A percentile compares a stretch with the other conserved stretches of the same genome.
These are phyloP conservation scores for Yamadazyma pseudoaaseri DNA, from an alignment of 1,139 yeast species.

Conservation along the genomic window DNA sequence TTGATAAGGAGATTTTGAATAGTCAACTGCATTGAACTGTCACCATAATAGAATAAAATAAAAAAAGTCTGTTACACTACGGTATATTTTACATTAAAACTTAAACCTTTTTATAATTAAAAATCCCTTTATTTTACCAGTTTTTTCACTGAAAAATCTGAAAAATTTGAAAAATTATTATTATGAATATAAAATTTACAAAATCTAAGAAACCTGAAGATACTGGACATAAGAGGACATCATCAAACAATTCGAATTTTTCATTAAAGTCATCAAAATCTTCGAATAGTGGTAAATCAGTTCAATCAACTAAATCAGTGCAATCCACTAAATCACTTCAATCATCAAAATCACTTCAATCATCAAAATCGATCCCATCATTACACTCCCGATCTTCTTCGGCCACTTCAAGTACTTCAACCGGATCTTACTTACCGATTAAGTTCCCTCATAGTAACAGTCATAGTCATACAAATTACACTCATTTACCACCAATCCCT, in stretches of 20 bases:
- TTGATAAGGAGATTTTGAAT: slow-evolving; percentile 1
- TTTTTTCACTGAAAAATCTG: too few relatives aligned
- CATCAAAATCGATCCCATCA: slow-evolving; percentile 6
- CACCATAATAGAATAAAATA: too few relatives aligned
- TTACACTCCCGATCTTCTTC: slow-evolving; percentile 14
- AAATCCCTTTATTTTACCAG: too few relatives aligned
- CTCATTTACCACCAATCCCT: slow-evolving; percentile 6
- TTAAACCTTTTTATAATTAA: too few relatives aligned
- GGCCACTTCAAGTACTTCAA: slow-evolving; percentile 8
- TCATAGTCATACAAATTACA: slow-evolving; percentile 4
- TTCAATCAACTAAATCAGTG: slow-evolving; percentile 6
- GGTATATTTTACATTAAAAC: too few relatives aligned
- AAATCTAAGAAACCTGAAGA: slow-evolving; percentile 10
- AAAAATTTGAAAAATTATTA: too few relatives aligned
- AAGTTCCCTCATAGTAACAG: slow-evolving; percentile 2
- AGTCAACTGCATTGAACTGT: too few relatives aligned
- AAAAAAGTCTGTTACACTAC: too few relatives aligned
- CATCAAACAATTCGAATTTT: slow-evolving; percentile 12
- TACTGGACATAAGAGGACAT: slow-evolving; percentile 10
- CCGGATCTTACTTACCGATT: slow-evolving; percentile 5
- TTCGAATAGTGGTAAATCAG: slow-evolving; percentile 5
- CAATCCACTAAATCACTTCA: slow-evolving; percentile 5
- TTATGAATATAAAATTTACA: slow-evolving; percentile 12
- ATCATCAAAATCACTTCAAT: slow-evolving; percentile 7
- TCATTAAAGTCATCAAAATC: slow-evolving; percentile 13